A percentile compares a stretch with the other conserved stretches of the same genome.
Evolutionary conservation across 176 grass and related monocot species (phyloP).

Genomic region (Tillandsia leiboldiana): DNA sequence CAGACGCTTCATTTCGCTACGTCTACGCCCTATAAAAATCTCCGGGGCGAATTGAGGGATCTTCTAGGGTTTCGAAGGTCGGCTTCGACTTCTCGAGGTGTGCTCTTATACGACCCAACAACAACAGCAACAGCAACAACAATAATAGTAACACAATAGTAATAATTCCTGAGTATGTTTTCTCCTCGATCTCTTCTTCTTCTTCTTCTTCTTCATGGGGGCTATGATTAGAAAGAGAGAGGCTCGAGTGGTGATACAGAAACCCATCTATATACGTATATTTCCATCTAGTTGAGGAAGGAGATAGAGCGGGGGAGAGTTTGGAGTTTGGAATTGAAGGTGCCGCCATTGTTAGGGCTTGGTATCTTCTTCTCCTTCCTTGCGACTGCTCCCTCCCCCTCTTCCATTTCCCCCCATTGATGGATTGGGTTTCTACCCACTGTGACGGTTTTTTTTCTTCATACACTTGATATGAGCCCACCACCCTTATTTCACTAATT

Average conservation of each 20-base stretch:
- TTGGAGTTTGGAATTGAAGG: not conserved
- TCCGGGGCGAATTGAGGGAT: not conserved
- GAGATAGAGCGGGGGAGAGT: too few species aligned
- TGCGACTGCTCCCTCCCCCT: not conserved
- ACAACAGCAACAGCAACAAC: too few species aligned
- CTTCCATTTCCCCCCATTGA: not conserved
- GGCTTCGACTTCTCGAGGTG: not conserved
- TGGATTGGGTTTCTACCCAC: conserved; percentile 4
- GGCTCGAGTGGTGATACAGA: not conserved
- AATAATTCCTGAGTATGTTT: not conserved
- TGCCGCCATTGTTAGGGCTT: conserved; percentile 6
- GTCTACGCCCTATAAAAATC: not conserved
- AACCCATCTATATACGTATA: not conserved
- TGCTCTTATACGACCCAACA: too few species aligned
- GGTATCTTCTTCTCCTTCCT: conserved; percentile 4
- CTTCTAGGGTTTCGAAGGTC: not conserved
- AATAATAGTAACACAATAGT: too few species aligned
- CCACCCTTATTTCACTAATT: too few species aligned
- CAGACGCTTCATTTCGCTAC: too few species aligned
- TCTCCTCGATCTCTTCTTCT: not conserved
- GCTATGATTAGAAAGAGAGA: conserved; percentile 24
- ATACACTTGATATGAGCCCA: conserved; percentile 25
- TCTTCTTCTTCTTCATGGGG: not conserved
- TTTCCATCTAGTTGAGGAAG: too few species aligned
- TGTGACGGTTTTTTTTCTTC: conserved; percentile 10